Evolutionary conservation across 176 grass and related monocot species (phyloP), one percentile per base, ranked within the genome.

Genomic region (Phyllostachys edulis): DNA sequence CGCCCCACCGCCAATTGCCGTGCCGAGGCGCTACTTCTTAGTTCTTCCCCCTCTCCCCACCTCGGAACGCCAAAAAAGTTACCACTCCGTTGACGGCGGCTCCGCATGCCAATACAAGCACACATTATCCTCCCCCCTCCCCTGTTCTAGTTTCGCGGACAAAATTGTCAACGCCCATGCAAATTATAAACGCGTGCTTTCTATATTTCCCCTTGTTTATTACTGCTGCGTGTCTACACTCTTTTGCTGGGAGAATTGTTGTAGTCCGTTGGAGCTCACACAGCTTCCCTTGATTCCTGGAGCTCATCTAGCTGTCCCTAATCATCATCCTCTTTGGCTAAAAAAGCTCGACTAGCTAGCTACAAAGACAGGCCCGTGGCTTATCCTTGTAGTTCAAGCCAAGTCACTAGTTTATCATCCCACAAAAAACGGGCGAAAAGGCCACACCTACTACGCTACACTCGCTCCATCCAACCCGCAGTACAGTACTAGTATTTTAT

Each of bases 261-360:
- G 15, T 15, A 50, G 4, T 17, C 4, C 14, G 49, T 39, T 7
- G 4, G 38, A 62, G 51, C 10, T 29, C 23, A 63, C 50, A 16
- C 72, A 69, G 67, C 17, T 50, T 63, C 38, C 73, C 54, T 83
- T 78, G 57, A 84, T 78, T 56, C 80, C 65, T 54, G 77, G 85
- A 80, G 24, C 46, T 44, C 46, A 66, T 69, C 52, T 38, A 87
- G 20, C 27, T 73, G 27, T 8, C 21, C 71, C 85, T 75, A 86
- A 69, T 76, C 71, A 87, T 46, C 24, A 6, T 20, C 20, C 51
- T 54, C 51, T 54, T 54, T 54, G 14, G 49, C 49, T 16, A 51
- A 51, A 17, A 17, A 51, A 3, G 15, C 17, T 54, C 1, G 15
- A 51, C 17, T 20, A 21, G 13, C 0, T 18, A n/a, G 38, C 14